Base-by-base conservation (phyloP, 352 stramenopile genomes). In the Blastocystis sp. region DNA sequence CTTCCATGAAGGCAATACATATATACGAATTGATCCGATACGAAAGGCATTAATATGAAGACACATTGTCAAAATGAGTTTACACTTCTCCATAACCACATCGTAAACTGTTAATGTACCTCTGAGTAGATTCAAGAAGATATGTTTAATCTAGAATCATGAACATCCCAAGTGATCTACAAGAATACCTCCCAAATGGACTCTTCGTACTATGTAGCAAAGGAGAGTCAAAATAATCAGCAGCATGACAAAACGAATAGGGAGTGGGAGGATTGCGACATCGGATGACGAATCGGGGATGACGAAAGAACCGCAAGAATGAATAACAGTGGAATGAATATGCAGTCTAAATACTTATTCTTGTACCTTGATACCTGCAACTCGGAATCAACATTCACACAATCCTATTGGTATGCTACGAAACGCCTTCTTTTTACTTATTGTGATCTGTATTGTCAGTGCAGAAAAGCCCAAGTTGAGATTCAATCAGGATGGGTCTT, bases 21-120 rank as follows among this genome's bases (percentile, higher is more conserved):
- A 57, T 48, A 84, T 7, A 19, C n/a, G 42, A 76, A 76, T 48
- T 27, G 64, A 76, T 37, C 42, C 64, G 17, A 76, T 22, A 76
- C 42, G 30, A 76, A 76, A 27, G 22, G 30, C 13, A 11, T 44
- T 33, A 44, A 76, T 76, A 54, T 27, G 30, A 76, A 76, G 35
- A 27, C 64, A 37, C n/a, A 44, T 3, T 27, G 42, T 37, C 15
- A 53, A 15, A 9, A 15, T 48, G 7, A 4, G 11, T 9, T 3
- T 51, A 15, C 13, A n/a, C 22, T 37, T 27, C 27, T 37, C 30
- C 30, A 76, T 56, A 19, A n/a, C 9, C 17, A 76, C 17, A 27
- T 53, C 27, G 35, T 37, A 30, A 33, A 53, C 33, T 22, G 64
- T 27, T 33, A 27, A 37, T 33, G 22, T 15, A 48, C 64, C 64